Percentiles rank a stretch among this genome's conserved stretches.
phyloP scores from a whole-genome alignment of 805 yeast species.

The Candida coquimbonensis region DNA sequence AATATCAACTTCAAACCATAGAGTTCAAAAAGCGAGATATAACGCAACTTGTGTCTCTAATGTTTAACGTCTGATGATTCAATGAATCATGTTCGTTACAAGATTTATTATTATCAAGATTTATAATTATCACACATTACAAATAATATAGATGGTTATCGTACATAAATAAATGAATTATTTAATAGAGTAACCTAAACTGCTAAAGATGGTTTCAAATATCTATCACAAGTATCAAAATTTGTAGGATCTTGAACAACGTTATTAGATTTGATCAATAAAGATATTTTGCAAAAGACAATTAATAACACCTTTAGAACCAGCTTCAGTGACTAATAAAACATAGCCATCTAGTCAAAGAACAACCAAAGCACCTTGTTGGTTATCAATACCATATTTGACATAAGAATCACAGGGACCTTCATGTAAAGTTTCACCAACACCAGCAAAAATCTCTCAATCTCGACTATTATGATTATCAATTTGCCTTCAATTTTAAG shows the following conservation, averaged over 20 bases:
- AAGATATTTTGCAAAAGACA: not conserved
- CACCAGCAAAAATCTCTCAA: not conserved
- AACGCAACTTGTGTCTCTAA: no score
- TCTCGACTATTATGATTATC: not conserved
- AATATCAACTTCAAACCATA: no score
- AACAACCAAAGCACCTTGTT: not conserved
- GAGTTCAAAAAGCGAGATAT: no score
- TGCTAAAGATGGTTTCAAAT: not conserved
- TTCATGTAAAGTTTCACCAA: not conserved
- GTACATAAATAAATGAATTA: not conserved
- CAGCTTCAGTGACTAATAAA: not conserved
- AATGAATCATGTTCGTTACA: no score
- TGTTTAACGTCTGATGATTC: no score
- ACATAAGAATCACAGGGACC: not conserved
- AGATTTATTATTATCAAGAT: no score
- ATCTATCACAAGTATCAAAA: not conserved
- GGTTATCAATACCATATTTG: not conserved
- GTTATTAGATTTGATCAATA: not conserved
- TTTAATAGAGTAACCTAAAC: not conserved
- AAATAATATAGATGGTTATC: no score
- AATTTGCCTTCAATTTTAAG: not conserved
- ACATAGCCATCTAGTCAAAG: not conserved
- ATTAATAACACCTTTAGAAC: not conserved
- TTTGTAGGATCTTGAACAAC: not conserved
- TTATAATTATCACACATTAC: no score